Base-by-base conservation (phyloP, 1,139 yeast species). In the Sugiyamaella castrensis region DNA sequence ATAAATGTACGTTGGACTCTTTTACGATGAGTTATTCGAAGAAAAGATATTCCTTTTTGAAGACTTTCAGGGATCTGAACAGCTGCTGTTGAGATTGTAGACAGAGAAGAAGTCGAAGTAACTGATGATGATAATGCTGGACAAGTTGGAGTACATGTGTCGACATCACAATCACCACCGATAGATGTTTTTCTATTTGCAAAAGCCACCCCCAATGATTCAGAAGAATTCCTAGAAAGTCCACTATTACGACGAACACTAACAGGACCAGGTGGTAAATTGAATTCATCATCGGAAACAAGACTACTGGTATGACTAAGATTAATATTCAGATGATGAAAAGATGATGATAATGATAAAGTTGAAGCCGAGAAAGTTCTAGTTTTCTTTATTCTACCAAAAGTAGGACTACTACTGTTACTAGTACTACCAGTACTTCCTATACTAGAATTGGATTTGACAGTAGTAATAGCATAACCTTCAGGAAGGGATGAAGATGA, bases 21-120 rank as follows among this genome's bases (percentile, higher is more conserved):
- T 52, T 88, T 85, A 56, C 80, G 81, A 48, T 79, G 84, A 1
- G 95, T 85, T 26, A 86, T 78, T 57, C 87, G 78, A 33, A 84
- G 64, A 51, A 87, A 60, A 1, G 71, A 63, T 2, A 73, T 53
- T 2, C 80, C 79, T 0, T 55, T 53, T 8, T 60, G 55, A 3
- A 75, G 57, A 1, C 57, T 50, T 11, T 65, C 66, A 1, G 75
- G 73, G 3, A 59, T 45, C 19, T n/a, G 43, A 4, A 35, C 44
- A 3, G 48, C 28, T 8, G 11, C 30, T 8, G 41, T 24, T 16
- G 43, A 24, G 16, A 27, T 16, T 31, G 38, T 29, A 27, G 37
- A 37, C 11, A 32, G 16, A 4, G 24, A 13, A 9, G 42, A 39
- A 39, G 28, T 11, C 4, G 24, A 32, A 33, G 45, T 13, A 11